Evolutionary conservation across 2,329 filamentous ascomycete species (phyloP).

Genomic region (Ophiostoma novo-ulmi): DNA sequence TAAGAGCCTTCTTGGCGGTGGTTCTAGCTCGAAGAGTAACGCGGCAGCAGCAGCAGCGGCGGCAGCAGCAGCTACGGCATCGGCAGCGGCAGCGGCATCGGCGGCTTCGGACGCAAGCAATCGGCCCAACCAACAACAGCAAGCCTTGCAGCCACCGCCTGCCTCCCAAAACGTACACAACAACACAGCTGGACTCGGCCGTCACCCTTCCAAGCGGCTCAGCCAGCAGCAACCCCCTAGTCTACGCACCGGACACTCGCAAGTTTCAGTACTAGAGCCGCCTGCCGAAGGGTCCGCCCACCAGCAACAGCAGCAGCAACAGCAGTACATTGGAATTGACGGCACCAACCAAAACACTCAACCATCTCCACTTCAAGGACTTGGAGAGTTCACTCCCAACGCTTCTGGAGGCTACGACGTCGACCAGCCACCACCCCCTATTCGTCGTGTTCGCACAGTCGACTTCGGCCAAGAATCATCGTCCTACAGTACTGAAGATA

Average conservation of each 20-base stretch:
- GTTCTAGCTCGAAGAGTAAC: constrained; percentile 34
- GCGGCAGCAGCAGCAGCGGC: constrained; percentile 28
- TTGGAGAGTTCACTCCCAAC: constrained; percentile 35
- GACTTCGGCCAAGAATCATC: constrained; percentile 36
- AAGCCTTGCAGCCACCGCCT: constrained; percentile 17
- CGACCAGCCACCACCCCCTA: constrained; percentile 38
- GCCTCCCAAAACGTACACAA: constrained; percentile 41
- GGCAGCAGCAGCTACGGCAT: constrained; percentile 20
- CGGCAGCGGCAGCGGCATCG: constrained; percentile 23
- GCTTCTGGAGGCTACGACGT: constrained; percentile 35
- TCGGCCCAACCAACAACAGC: constrained; percentile 15
- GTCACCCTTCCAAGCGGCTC: constrained; percentile 54
- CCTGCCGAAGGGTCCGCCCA: constrained; percentile 34
- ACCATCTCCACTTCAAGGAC: constrained; percentile 44
- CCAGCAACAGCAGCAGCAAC: constrained; percentile 18
- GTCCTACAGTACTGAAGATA: constrained; percentile 43
- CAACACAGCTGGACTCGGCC: constrained; percentile 45
- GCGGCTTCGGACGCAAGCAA: neutral
- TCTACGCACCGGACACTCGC: constrained; percentile 41
- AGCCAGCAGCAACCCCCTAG: constrained; percentile 43
- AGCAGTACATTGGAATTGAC: neutral
- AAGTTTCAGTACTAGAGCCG: constrained; percentile 37
- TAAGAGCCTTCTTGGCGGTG: constrained; percentile 49
- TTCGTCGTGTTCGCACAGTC: constrained; percentile 45
- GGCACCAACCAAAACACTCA: constrained; percentile 29